Conservation (phyloP, 805 yeast species). For the Sugiyamaella smithiae region DNA sequence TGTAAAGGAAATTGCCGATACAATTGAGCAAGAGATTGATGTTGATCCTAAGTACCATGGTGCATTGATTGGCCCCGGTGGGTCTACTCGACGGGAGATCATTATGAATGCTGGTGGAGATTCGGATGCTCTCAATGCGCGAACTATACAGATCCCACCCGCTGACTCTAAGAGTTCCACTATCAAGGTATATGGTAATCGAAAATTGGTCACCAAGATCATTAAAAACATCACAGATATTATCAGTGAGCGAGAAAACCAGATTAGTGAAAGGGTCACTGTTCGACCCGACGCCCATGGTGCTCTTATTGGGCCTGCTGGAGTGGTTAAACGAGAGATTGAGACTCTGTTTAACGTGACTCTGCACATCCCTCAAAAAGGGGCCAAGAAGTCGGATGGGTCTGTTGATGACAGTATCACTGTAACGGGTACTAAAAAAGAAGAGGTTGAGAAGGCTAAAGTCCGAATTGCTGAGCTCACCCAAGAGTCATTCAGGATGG, state of each 20-base stretch:
- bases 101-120: constrained; percentile 71
- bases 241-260: constrained; percentile 56
- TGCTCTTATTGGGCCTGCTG: constrained; percentile 76
- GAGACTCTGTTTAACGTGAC: constrained; percentile 66
- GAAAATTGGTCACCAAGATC: constrained; percentile 65
- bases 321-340: constrained; percentile 65
- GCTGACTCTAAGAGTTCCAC: constrained; percentile 49
- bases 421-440: constrained; percentile 60
- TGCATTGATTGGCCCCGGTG: constrained; percentile 74
- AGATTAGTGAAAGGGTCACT: constrained; percentile 24
- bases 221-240: constrained; percentile 59
- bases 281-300: constrained; percentile 74
- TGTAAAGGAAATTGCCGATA: constrained; percentile 63
- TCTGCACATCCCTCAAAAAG: constrained; percentile 63
- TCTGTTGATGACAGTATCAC: constrained; percentile 46
- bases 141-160: constrained; percentile 67
- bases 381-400: constrained; percentile 19
- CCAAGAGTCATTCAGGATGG: constrained; percentile 52
- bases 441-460: constrained; percentile 59
- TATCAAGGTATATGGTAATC: constrained; percentile 72
- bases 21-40: constrained; percentile 52
- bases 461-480: constrained; percentile 58
- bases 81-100: constrained; percentile 69
- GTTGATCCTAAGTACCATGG: constrained; percentile 76
- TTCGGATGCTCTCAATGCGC: constrained; percentile 43